Evolutionary conservation across 768 basidiomycete genomes (phyloP), one percentile per base, ranked within the genome.

Genomic region (Fomitopsis pulvina): DNA sequence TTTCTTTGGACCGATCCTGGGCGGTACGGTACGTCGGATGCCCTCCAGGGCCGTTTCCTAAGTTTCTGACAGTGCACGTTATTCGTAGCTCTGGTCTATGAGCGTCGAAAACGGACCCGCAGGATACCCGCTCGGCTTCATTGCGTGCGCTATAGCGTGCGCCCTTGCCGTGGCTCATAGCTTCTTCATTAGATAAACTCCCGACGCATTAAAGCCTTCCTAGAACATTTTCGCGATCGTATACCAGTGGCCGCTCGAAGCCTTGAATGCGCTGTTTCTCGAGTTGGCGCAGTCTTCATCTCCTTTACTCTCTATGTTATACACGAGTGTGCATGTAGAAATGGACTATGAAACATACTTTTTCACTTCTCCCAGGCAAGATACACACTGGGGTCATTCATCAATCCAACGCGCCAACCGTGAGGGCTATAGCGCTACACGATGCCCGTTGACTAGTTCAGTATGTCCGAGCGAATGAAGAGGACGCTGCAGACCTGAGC

Each of bases 1-100:
- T 34, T 96, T 93, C 69, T 60, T 91, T 30, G 96, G 92, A 20
- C 92, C 93, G 20, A 79, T 92, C 34, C 71, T 91, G 16, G 89
- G 89, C 41, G 89, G 90, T 39, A 87, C 83, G 63, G 90, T 91
- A 62, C 62, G 81, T 71, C 25, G 28, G 37, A 37, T 29, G 24
- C 22, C 10, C 22, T 26, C n/a, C 27, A 9, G 16, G 21, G 28
- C 16, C 21, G 12, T 30, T 10, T 6, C 18, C n/a, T 6, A 29
- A 29, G 41, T 39, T 38, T 6, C 14, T 29, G 34, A 21, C 27
- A n/a, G 5, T 41, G 22, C 4, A 24, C 30, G 12, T 37, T 47
- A 10, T 16, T 10, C 12, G 24, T 59, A 87, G 83, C 69, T 91
- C 20, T 92, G 90, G 87, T 78, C 87, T 0, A 66, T 71, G 25